Evolutionary conservation across 2,329 filamentous ascomycete genomes (phyloP), one percentile per base, ranked within the genome.

Genomic region (Nemania sp.): DNA sequence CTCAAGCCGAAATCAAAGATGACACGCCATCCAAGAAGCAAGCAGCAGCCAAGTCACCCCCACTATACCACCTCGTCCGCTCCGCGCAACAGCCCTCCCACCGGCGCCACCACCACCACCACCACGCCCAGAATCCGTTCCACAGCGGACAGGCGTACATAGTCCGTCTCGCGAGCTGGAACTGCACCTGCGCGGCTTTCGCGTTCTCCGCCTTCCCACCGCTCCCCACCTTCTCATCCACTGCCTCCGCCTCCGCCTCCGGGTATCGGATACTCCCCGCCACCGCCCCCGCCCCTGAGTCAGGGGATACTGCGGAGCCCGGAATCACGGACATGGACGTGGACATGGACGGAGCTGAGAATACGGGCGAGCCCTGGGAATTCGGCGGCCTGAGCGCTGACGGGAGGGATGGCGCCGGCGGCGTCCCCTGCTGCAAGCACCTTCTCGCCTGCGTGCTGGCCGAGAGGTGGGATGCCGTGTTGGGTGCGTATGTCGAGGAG

Each of bases 111-210:
- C 32, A 58, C 25, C 25, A 29, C 57, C 54, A 68, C n/a, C 32
- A 58, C 25, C 25, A 29, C 4, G 25, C 25, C 25, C 25, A 58
- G 34, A 15, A 51, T 6, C 7, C 53, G 13, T 68, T 20, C 67
- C 65, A 42, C 13, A 18, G 55, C 15, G 58, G 56, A 65, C 69
- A 52, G 32, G 54, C 45, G 46, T 96, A 97, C 75, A 80, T 90
- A 68, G 90, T 98, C 15, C 85, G 88, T 10, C 81, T 93, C 1
- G 68, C 74, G 1, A 86, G 89, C 1, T 98, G 95, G 95, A 92
- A 90, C 74, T 99, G 95, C 75, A 91, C 87, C 1, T 99, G 95
- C 78, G 89, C 92, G 3, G 88, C 87, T 1, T 98, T 98, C 74
- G 83, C 89, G 0, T 88, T 96, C 64, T 81, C 88, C 18, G 84